Base-by-base conservation (phyloP, 1,284 basidiomycete species). In the Boletus semigastroideus region DNA sequence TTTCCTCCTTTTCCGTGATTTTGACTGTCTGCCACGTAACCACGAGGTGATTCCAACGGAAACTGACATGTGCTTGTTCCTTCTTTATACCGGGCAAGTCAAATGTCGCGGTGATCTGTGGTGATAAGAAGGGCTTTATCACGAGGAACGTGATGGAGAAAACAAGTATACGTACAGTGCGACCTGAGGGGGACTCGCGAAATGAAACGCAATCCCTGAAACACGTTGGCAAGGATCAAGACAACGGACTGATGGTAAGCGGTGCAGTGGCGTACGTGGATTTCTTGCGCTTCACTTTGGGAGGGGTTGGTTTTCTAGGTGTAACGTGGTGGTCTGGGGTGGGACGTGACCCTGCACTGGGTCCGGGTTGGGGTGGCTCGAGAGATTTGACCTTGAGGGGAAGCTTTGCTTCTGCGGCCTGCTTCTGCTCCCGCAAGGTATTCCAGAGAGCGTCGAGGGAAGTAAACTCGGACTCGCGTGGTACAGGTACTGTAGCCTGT, bases 11-110 rank as follows among this genome's bases (percentile, higher is more conserved):
- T 65, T 88, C 86, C 10, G 74, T 69, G 39, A 80, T 73, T 57
- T 78, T 79, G 48, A 79, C 72, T 8, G 73, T 77, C 52, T 78
- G 74, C 85, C 87, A 89, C n/a, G 79, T 83, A 37, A 89, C 73
- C 27, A 86, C 73, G n/a, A 89, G 69, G 33, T 80, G 71, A 56
- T 77, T 79, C 46, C 77, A 74, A 51, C 84, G 83, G 59, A 79
- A 88, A 62, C 80, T 86, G 60, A 89, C 82, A 57, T 88, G 86
- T 52, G 87, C 79, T 53, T 89, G 82, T 53, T 86, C 76, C 64
- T 87, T 88, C 60, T 75, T 75, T 45, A 87, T 78, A 30, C 84
- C 83, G 3, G 76, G 76, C 61, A 89, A 71, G 54, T 87, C 83
- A 64, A 88, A 86, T 37, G 72, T 75, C 27, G 77, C 78, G 33